phyloP scores from a whole-genome alignment of 2,329 filamentous ascomycete species.

The Sarocladium kiliense region DNA sequence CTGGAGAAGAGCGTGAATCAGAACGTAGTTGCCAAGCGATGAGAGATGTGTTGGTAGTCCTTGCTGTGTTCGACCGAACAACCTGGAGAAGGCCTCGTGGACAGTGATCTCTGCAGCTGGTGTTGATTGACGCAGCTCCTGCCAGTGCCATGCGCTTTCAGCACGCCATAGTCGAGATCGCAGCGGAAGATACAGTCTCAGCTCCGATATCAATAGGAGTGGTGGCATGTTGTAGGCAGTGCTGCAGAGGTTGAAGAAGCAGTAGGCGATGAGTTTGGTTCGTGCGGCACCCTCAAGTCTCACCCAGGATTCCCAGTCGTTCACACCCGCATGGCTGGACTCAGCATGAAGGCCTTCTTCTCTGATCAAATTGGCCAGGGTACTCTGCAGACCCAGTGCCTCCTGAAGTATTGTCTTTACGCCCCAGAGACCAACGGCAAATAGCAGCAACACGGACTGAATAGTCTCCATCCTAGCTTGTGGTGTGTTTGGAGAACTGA shows the following conservation, averaged over 20 bases:
- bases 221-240: constrained; percentile 58
- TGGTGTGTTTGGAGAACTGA: constrained; percentile 52
- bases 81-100: constrained; percentile 50
- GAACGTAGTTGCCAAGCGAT: constrained; percentile 62
- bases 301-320: constrained; percentile 57
- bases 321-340: constrained; percentile 36
- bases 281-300: constrained; percentile 50
- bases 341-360: constrained; percentile 51
- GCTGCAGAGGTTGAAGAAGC: constrained; percentile 59
- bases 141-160: constrained; percentile 55
- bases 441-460: constrained; percentile 56
- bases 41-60: constrained; percentile 46
- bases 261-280: constrained; percentile 56
- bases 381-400: constrained; percentile 53
- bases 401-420: constrained; percentile 56
- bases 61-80: constrained; percentile 47
- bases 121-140: constrained; percentile 48
- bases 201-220: constrained; percentile 51
- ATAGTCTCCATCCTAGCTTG: constrained; percentile 60
- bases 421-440: constrained; percentile 57
- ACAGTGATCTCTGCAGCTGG: constrained; percentile 47
- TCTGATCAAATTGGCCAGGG: constrained; percentile 51
- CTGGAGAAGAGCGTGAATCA: constrained; percentile 68
- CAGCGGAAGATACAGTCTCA: constrained; percentile 50
- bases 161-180: constrained; percentile 53